A percentile compares a stretch with the other conserved stretches of the same genome.
Conservation (phyloP, 176 grass and related monocot species). For the Triticum urartu region DNA sequence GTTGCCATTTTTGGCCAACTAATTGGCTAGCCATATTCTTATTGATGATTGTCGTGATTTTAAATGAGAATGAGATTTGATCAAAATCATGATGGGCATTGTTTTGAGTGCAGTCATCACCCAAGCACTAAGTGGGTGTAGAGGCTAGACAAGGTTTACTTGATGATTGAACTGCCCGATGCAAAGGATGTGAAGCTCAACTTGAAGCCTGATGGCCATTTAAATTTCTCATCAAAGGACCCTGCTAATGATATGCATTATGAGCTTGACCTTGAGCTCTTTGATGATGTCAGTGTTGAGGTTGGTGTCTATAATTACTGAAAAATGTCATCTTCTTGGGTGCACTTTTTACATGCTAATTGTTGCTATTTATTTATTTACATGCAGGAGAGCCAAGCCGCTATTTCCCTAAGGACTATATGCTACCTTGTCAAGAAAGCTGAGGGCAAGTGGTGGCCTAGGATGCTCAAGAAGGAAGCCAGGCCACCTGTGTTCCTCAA, state of each 20-base stretch:
- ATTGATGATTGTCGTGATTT: not conserved
- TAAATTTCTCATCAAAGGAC: slow-evolving; percentile 69
- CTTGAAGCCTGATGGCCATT: slow-evolving; percentile 72
- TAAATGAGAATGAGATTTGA: not conserved
- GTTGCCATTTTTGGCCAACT: no score
- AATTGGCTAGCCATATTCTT: not conserved
- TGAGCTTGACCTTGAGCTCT: slow-evolving; percentile 77
- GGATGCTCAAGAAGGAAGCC: slow-evolving; percentile 69
- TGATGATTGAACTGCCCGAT: slow-evolving; percentile 77
- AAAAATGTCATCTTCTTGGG: not conserved
- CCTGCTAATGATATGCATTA: slow-evolving; percentile 53
- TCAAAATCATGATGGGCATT: not conserved
- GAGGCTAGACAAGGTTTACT: slow-evolving; percentile 64
- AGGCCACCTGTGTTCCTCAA: slow-evolving; percentile 74
- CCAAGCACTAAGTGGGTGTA: slow-evolving; percentile 95
- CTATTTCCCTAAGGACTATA: slow-evolving; percentile 69
- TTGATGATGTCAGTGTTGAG: slow-evolving; percentile 75
- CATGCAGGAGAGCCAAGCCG: slow-evolving; percentile 76
- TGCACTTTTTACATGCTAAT: not conserved
- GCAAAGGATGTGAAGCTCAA: slow-evolving; percentile 91
- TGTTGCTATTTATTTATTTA: not conserved
- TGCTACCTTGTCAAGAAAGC: slow-evolving; percentile 82
- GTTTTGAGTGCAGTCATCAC: slow-evolving; percentile 56
- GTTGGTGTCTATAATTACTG: slow-evolving; percentile 33
- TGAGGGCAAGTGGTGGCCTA: slow-evolving; percentile 77